These are phyloP conservation scores for Hygrophoropsis aurantiaca DNA, from an alignment of 768 basidiomycete species.

Conservation along the genomic window DNA sequence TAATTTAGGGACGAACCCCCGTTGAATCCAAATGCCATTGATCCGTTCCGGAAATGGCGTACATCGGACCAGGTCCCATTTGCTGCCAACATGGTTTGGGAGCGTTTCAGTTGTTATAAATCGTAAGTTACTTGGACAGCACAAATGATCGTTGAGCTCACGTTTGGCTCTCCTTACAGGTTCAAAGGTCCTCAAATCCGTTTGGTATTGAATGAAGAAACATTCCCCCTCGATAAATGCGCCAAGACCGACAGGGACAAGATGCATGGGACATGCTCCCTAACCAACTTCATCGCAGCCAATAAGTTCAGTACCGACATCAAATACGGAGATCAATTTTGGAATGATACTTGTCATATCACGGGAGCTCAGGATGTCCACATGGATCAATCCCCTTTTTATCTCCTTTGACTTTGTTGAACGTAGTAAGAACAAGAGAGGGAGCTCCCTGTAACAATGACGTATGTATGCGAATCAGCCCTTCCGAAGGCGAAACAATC, in stretches of 20 bases:
- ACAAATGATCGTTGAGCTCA: slow-evolving; percentile 1
- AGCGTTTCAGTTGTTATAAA: slow-evolving; percentile 36
- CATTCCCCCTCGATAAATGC: slow-evolving; percentile 39
- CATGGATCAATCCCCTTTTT: too few species aligned
- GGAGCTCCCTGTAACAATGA: too few species aligned
- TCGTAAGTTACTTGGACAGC: slow-evolving; percentile 21
- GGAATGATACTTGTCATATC: slow-evolving; percentile 41
- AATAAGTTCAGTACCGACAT: slow-evolving; percentile 25
- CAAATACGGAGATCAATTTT: slow-evolving; percentile 30
- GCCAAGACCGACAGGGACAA: slow-evolving; percentile 26
- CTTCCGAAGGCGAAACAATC: too few species aligned
- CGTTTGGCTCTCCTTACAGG: slow-evolving; percentile 15
- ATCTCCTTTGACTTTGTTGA: too few species aligned
- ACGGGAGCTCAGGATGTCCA: too few species aligned
- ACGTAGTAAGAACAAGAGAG: too few species aligned
- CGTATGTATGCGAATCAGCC: too few species aligned
- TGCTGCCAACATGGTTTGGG: slow-evolving; percentile 44
- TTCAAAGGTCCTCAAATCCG: slow-evolving; percentile 38
- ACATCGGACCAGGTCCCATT: slow-evolving; percentile 44
- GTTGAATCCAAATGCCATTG: slow-evolving; percentile 27
- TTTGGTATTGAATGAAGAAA: slow-evolving; percentile 40
- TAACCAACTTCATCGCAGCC: slow-evolving; percentile 32
- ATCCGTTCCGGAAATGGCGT: slow-evolving; percentile 32
- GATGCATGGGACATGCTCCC: slow-evolving; percentile 36
- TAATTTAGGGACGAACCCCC: slow-evolving; percentile 30